A percentile compares a stretch with the other conserved stretches of the same genome.
Evolutionary conservation across 305 asterid genomes (phyloP).

Genomic region (Fraxinus baroniana): DNA sequence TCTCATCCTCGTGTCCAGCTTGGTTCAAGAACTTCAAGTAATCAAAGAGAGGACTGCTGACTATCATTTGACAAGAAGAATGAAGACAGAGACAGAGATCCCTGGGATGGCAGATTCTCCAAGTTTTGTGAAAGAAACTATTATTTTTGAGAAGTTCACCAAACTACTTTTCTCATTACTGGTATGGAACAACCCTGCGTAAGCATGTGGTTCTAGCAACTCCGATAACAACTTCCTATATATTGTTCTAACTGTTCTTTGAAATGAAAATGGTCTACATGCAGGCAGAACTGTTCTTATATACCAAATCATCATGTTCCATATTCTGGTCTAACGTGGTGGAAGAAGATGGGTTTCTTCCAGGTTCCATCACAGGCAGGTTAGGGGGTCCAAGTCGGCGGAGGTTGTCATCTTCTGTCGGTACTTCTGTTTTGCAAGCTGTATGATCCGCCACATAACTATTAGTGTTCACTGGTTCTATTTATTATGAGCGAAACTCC

Average conservation of each 20-base stretch:
- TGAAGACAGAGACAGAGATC: constrained; percentile 31
- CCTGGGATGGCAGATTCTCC: constrained; percentile 32
- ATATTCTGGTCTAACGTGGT: constrained; percentile 55
- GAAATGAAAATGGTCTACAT: constrained; percentile 9
- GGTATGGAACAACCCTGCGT: constrained; percentile 39
- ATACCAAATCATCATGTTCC: constrained; percentile 60
- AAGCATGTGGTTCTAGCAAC: constrained; percentile 11
- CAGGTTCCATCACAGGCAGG: constrained; percentile 77
- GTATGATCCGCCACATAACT: constrained; percentile 42
- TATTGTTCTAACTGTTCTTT: constrained; percentile 21
- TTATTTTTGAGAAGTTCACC: constrained; percentile 48
- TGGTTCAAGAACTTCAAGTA: constrained; percentile 73
- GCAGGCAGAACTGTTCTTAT: constrained; percentile 69
- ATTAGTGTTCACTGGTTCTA: constrained; percentile 12
- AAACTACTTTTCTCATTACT: constrained; percentile 49
- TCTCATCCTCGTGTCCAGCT: constrained; percentile 64
- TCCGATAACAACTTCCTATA: background rate
- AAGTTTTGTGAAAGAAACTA: constrained; percentile 33
- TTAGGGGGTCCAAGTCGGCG: constrained; percentile 95
- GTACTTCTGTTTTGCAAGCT: constrained; percentile 81
- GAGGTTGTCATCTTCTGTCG: constrained; percentile 60
- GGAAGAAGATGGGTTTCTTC: constrained; percentile 46
- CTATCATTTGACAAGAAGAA: constrained; percentile 35
- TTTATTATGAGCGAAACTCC: constrained; percentile 12
- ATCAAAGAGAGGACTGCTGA: constrained; percentile 50